Base-by-base conservation (phyloP, 169 alveolate species). In the Plasmodium sp. region DNA sequence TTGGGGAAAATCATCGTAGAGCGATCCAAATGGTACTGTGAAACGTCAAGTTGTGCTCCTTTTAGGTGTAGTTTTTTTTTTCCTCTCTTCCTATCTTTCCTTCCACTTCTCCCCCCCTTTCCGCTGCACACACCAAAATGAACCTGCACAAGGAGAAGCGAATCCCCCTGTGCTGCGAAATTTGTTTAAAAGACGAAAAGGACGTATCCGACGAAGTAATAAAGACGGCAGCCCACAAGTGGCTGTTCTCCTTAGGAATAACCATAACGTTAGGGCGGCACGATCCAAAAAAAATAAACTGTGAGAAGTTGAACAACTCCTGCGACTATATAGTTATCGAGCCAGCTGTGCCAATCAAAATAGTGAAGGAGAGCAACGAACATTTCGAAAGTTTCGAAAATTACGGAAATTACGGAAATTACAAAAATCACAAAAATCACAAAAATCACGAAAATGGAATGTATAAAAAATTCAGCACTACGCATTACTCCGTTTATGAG, bases 181-280 rank as follows among this genome's bases (percentile, higher is more conserved):
- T 90, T 51, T 90, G 94, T 33, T 33, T 90, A 72, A 90, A 81
- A 81, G 77, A 90, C 73, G 94, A 74, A 80, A 90, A 39, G 18
- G 94, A 90, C 39, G 79, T 90, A 36, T 80, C 94, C 5, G 45
- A 72, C 39, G 94, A 90, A 79, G 74, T 71, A 72, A 90, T 90
- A 79, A 90, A 90, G 62, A 39, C 73, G 10, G 94, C 94, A 58
- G 94, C 94, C 18, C 88, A 90, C 36, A 90, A 90, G 62, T 90
- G 94, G 94, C 33, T 90, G 43, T 81, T 90, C 82, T 90, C 94
- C 12, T 18, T 80, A 41, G 94, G 94, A 80, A 90, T 90, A 80
- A 90, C 94, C 33, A 90, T 90, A 90, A 90, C 94, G 36, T 90
- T 90, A 90, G 94, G 94, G 36, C 10, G 94, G 14, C 94, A 90